phyloP scores from a whole-genome alignment of 2,329 filamentous ascomycete species.

The Raffaelea arxii region DNA sequence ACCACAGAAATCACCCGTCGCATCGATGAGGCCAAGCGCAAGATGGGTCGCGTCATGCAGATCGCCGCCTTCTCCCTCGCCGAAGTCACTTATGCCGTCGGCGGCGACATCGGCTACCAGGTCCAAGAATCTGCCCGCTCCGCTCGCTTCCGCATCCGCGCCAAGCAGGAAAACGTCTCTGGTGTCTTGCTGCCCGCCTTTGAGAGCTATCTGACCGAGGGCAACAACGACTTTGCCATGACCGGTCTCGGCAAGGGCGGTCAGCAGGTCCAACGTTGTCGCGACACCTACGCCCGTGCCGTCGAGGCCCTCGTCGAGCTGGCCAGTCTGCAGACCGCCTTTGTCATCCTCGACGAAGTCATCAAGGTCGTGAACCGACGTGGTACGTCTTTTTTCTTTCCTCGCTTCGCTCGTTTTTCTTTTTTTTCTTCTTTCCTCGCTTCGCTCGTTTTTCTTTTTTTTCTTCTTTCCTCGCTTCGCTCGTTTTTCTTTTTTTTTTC shows the following conservation, averaged over 20 bases:
- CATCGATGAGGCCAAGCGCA: slow-evolving; percentile 97
- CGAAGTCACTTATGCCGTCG: slow-evolving; percentile 94
- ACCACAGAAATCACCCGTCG: slow-evolving; percentile 78
- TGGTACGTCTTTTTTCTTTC: slow-evolving; percentile 41
- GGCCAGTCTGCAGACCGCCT: slow-evolving; percentile 84
- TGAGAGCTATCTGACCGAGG: slow-evolving; percentile 81
- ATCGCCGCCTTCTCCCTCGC: slow-evolving; percentile 96
- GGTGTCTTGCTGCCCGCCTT: slow-evolving; percentile 91
- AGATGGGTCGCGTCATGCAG: slow-evolving; percentile 99
- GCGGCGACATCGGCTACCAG: slow-evolving; percentile 92
- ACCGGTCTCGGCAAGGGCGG: slow-evolving; percentile 95
- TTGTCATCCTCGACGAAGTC: slow-evolving; percentile 95
- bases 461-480: background rate
- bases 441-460: background rate
- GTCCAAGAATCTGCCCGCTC: slow-evolving; percentile 92
- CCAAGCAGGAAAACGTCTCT: slow-evolving; percentile 97
- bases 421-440: background rate
- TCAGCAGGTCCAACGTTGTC: slow-evolving; percentile 88
- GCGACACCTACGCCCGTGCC: slow-evolving; percentile 91
- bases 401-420: too few species aligned
- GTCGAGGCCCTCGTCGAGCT: slow-evolving; percentile 94
- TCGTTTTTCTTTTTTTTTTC: background rate
- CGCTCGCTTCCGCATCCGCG: slow-evolving; percentile 84
- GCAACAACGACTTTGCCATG: slow-evolving; percentile 89
- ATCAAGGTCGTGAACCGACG: slow-evolving; percentile 98